Percentiles rank a stretch among this genome's conserved stretches.
These are phyloP conservation scores for Pichia kudriavzevii DNA, from an alignment of 1,139 yeast genomes.

Conservation along the genomic window DNA sequence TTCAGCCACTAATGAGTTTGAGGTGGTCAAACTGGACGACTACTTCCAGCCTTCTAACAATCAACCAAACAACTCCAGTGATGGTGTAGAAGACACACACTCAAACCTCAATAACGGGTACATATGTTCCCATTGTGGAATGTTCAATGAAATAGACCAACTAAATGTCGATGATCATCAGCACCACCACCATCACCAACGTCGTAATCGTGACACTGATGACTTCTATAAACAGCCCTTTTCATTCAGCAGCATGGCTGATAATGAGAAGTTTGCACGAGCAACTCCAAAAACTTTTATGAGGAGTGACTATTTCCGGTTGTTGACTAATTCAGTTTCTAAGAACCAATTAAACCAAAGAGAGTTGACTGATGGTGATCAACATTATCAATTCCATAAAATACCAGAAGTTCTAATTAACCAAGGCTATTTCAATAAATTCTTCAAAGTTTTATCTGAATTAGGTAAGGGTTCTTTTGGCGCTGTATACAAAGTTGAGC, in stretches of 20 bases:
- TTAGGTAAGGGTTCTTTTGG: constrained; percentile 84
- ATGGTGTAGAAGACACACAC: too few relatives aligned
- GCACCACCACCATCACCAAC: too few relatives aligned
- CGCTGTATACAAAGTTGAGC: constrained; percentile 76
- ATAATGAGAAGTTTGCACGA: too few relatives aligned
- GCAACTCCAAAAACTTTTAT: too few relatives aligned
- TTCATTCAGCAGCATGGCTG: too few relatives aligned
- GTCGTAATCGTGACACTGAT: too few relatives aligned
- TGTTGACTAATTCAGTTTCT: constrained; percentile 20
- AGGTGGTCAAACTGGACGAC: constrained; percentile 4
- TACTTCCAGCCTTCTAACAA: too few relatives aligned
- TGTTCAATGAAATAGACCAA: not conserved
- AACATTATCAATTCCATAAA: not conserved
- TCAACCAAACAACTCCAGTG: not conserved
- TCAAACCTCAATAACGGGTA: too few relatives aligned
- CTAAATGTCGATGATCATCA: too few relatives aligned
- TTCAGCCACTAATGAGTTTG: constrained; percentile 6
- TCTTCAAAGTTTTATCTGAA: constrained; percentile 45
- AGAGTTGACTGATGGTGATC: constrained; percentile 13
- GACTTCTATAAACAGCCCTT: too few relatives aligned
- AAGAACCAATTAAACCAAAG: constrained; percentile 15
- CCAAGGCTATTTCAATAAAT: constrained; percentile 67
- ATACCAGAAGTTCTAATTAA: constrained; percentile 45
- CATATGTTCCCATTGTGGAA: not conserved
- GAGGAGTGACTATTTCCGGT: constrained; percentile 23